These are phyloP conservation scores for Nakazawaea anatomiae DNA, from an alignment of 805 yeast species.

Conservation along the genomic window DNA sequence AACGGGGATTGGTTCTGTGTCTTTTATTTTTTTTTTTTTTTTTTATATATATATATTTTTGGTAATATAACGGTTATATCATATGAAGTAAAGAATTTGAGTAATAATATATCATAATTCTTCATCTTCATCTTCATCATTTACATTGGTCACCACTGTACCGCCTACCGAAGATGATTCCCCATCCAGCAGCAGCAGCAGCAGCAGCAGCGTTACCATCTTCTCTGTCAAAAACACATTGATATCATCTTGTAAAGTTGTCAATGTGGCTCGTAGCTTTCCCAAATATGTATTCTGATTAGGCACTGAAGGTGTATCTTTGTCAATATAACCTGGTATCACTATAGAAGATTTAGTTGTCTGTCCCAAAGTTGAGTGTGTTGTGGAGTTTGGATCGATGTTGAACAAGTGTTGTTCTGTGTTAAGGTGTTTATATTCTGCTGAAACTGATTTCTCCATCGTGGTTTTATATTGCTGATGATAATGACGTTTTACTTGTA, in stretches of 20 bases:
- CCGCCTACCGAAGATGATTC: too few relatives aligned
- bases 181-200: not conserved
- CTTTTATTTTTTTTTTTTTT: too few relatives aligned
- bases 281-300: not conserved
- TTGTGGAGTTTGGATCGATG: not conserved
- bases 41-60: too few relatives aligned
- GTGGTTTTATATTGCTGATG: not conserved
- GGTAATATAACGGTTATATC: too few relatives aligned
- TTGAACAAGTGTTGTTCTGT: not conserved
- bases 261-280: not conserved
- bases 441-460: not conserved
- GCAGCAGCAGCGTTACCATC: not conserved
- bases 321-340: conserved; percentile 55
- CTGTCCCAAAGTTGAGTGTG: not conserved
- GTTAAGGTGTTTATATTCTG: not conserved
- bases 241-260: conserved; percentile 1
- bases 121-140: too few relatives aligned
- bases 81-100: too few relatives aligned
- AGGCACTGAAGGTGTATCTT: conserved; percentile 16
- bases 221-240: not conserved
- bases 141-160: too few relatives aligned
- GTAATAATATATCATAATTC: too few relatives aligned
- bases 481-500: too few relatives aligned
- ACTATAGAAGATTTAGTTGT: conserved; percentile 14
- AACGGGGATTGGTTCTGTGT: too few relatives aligned